phyloP scores from a whole-genome alignment of 331 rosid genomes.

The Quercus lobata region DNA sequence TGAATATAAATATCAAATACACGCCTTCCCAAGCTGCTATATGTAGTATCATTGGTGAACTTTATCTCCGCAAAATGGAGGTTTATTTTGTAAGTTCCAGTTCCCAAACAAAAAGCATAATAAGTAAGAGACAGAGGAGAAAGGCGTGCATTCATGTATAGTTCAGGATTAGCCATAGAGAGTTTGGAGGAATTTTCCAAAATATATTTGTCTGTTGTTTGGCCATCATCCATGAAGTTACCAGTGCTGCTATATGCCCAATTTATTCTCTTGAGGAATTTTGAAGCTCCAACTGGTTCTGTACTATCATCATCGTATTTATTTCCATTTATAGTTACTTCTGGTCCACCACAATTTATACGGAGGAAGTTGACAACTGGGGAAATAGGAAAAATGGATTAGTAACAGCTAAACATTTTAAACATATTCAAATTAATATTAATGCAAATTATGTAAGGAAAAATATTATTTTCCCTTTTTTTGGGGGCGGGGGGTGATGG shows the following conservation, averaged over 20 bases:
- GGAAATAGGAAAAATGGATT: background rate
- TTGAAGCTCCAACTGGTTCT: too few relatives aligned
- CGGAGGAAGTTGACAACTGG: slow-evolving; percentile 38
- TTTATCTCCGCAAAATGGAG: slow-evolving; percentile 77
- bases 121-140: slow-evolving; percentile 73
- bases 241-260: too few relatives aligned
- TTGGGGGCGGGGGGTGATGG: too few relatives aligned
- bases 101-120: slow-evolving; percentile 61
- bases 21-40: slow-evolving; percentile 72
- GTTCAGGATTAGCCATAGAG: slow-evolving; percentile 33
- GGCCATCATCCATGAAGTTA: too few relatives aligned
- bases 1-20: slow-evolving; percentile 73
- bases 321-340: too few relatives aligned
- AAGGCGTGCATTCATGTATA: slow-evolving; percentile 60
- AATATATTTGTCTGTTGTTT: background rate
- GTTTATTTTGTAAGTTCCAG: slow-evolving; percentile 58
- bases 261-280: too few relatives aligned
- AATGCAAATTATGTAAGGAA: background rate
- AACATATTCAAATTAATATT: background rate
- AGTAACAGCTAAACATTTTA: background rate
- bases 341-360: too few relatives aligned
- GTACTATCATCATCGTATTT: too few relatives aligned
- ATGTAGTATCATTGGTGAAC: slow-evolving; percentile 45
- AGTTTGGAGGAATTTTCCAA: slow-evolving; percentile 37
- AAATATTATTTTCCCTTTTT: too few relatives aligned